Evolutionary conservation across 306 rosid genomes (phyloP), one percentile per base, ranked within the genome.

Genomic region (Macrotyloma uniflorum): DNA sequence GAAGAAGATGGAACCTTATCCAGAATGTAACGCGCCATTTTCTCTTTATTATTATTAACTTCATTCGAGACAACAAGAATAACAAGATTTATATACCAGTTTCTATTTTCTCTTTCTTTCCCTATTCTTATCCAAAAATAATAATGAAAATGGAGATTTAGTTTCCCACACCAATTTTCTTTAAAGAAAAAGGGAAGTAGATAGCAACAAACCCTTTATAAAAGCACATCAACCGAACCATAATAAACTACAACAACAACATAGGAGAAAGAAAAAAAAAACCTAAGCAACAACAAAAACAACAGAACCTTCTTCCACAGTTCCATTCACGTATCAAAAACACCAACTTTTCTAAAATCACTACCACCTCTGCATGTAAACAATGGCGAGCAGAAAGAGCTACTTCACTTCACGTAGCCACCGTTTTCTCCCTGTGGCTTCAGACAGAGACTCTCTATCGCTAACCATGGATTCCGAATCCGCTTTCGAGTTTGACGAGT

Each of bases 401-500:
- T 86, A 80, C 86, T 81, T 82, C 63, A 68, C 86, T 6, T 76
- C 87, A 35, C 81, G 85, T 15, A 85, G 58, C 86, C 84, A 88
- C 82, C 87, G 84, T 3, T 88, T 84, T 51, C 85, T 92, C 35
- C 59, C 88, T 43, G 70, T 77, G 6, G 87, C 81, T 70, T 61
- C 67, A 4, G 88, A 88, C 53, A 67, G 59, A 9, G 77, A 77
- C 42, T 38, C 68, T 7, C 13, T 33, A 30, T 79, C 85, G 26
- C 55, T 76, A 16, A 22, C 83, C 36, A 58, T 80, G 68, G 67
- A 80, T 2, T 46, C 87, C 22, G 93, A 90, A 38, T 43, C 89
- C 16, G 81, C 79, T 11, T 92, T 90, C 53, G 97, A 92, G 49
- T 86, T 92, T 68, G 86, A 86, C 77, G 97, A 92, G 84, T 81